These are phyloP conservation scores for Neurospora sp. DNA, from an alignment of 495 filamentous ascomycete species.

Conservation along the genomic window DNA sequence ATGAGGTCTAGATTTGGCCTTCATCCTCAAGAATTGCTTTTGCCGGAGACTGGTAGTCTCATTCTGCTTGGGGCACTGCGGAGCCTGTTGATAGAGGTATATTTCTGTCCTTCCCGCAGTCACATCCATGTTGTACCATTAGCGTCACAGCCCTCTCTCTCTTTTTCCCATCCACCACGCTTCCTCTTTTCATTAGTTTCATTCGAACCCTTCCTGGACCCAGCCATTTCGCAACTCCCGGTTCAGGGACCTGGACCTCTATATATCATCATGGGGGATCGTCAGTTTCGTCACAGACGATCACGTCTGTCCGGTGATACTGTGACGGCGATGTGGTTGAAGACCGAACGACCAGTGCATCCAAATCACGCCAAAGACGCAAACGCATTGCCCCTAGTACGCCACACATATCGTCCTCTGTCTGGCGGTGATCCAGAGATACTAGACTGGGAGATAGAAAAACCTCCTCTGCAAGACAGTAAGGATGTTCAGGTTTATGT, in stretches of 20 bases:
- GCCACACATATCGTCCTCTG: background rate
- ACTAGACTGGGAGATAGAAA: background rate
- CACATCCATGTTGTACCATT: background rate
- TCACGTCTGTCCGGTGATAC: background rate
- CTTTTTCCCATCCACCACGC: background rate
- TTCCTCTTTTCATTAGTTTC: background rate
- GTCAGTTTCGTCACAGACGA: no score
- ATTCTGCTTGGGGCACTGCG: background rate
- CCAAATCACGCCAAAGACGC: background rate
- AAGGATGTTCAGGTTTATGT: background rate
- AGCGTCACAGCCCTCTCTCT: background rate
- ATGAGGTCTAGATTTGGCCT: background rate
- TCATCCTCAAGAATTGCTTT: background rate
- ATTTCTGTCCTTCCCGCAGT: background rate
- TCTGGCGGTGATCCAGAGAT: background rate
- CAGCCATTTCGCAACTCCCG: background rate
- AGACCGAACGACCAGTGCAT: background rate
- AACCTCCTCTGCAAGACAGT: background rate
- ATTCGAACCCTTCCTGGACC: background rate
- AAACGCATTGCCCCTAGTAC: background rate
- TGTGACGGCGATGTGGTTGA: background rate
- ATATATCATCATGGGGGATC: background rate
- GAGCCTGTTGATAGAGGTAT: background rate
- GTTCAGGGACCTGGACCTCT: background rate
- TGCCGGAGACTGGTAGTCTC: background rate